Conservation (phyloP, 495 filamentous ascomycete genomes). For the Barbatosphaeria neglecta region DNA sequence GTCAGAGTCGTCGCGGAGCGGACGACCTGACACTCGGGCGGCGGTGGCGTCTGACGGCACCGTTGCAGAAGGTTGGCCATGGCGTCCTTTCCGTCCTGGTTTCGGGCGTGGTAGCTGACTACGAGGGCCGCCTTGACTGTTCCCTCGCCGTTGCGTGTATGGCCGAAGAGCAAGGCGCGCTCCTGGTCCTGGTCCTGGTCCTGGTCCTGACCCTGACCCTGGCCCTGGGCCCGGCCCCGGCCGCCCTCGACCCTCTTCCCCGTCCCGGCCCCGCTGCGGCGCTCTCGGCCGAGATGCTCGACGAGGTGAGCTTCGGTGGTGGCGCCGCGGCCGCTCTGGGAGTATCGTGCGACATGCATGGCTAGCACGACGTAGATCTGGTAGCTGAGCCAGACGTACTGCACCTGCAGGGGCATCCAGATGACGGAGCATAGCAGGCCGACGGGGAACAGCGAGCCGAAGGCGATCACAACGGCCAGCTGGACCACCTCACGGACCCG, state of each 20-base stretch:
- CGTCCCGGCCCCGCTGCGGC: no score
- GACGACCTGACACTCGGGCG: neutral
- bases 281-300: neutral
- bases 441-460: slow-evolving; percentile 4
- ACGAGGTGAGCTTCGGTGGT: slow-evolving; percentile 2
- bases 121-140: neutral
- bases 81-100: neutral
- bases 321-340: neutral
- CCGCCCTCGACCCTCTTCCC: no score
- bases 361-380: slow-evolving; percentile 5
- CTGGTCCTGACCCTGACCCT: neutral
- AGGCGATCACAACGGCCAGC: slow-evolving; percentile 4
- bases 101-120: neutral
- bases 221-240: neutral
- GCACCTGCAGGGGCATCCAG: slow-evolving; percentile 4
- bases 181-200: no score
- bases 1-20: neutral
- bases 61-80: neutral
- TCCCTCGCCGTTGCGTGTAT: neutral
- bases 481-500: slow-evolving; percentile 4
- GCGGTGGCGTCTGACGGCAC: neutral
- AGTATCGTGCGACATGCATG: slow-evolving; percentile 2
- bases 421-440: slow-evolving; percentile 3
- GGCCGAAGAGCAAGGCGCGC: neutral
- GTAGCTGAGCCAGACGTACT: slow-evolving; percentile 7